Evolutionary conservation across 352 stramenopile genomes (phyloP), one percentile per base, ranked within the genome.

Genomic region (Globisporangium splendens): DNA sequence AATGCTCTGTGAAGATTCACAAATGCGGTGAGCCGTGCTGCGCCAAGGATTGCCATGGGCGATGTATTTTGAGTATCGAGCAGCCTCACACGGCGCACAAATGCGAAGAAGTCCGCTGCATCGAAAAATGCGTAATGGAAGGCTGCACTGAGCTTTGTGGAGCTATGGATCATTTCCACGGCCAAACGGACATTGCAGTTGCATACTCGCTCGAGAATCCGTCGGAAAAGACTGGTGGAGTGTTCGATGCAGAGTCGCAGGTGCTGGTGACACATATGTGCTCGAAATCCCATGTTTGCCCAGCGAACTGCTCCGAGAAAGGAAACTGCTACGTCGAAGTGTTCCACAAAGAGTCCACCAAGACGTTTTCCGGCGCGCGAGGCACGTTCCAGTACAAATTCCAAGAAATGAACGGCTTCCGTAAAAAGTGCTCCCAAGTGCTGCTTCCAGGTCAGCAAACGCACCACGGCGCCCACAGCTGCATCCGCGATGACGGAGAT

Each of bases 381-480:
- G 61, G 74, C 8, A 77, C 62, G 3, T 91, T 93, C 46, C 67
- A 85, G 46, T 93, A 89, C 58, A 88, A 70, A 2, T 83, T 78
- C 28, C 76, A 93, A 62, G 84, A 91, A 54, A 93, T 93, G 81
- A 93, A 91, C 59, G 82, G 81, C 0, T 69, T 69, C 15, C 76
- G 77, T 10, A 89, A 89, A 59, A 87, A 87, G 44, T 93, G 81
- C 46, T 59, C 59, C 0, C 61, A 62, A 33, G 60, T 70, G 44
- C 42, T 93, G 14, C 56, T 50, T 20, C 59, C 75, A 0, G 69
- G 69, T 11, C 67, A 88, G 51, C 67, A 74, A 31, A 74, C 66
- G n/a, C 81, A 91, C 38, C 31, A 60, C 0, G 75, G 69, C 1
- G 14, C 49, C 0, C 83, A 93, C 54, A 69, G 69, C 21, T 93